These are phyloP conservation scores for Pleurotus sapidus DNA, from an alignment of 768 basidiomycete species.

Conservation along the genomic window DNA sequence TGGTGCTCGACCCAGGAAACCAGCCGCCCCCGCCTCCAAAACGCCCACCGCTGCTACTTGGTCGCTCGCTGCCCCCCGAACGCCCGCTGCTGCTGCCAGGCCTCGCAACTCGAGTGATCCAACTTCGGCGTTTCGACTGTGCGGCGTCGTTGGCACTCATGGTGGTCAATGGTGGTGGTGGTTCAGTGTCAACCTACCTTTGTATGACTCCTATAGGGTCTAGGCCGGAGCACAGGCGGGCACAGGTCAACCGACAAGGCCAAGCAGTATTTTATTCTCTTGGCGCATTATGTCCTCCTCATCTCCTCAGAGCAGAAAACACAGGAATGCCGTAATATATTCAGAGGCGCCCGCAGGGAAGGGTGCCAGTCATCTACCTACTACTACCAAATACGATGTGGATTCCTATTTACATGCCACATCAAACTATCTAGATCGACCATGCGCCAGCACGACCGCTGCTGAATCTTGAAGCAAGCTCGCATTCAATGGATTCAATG, in stretches of 20 bases:
- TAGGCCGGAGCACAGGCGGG: conserved; percentile 4
- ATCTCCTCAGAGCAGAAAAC: too few relatives aligned
- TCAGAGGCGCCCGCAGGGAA: too few relatives aligned
- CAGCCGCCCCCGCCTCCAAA: conserved; percentile 8
- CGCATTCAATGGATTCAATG: too few relatives aligned
- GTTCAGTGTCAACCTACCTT: conserved; percentile 2
- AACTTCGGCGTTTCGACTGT: conserved; percentile 27
- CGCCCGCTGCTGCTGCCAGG: conserved; percentile 27
- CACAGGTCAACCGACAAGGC: conserved; percentile 6
- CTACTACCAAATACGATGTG: too few relatives aligned
- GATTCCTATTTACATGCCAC: too few relatives aligned
- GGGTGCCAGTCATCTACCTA: too few relatives aligned
- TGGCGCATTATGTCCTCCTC: background rate
- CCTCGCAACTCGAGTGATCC: conserved; percentile 32
- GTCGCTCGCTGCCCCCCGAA: conserved; percentile 14
- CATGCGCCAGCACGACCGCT: too few relatives aligned
- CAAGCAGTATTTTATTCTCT: background rate
- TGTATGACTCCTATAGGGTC: conserved; percentile 4
- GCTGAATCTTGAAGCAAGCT: too few relatives aligned
- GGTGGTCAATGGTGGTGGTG: conserved; percentile 5
- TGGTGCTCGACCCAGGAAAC: conserved; percentile 14
- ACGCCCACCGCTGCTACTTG: conserved; percentile 10
- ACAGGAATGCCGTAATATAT: too few relatives aligned
- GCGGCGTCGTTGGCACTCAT: conserved; percentile 19
- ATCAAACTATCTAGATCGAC: too few relatives aligned